Evolutionary conservation across 1,284 basidiomycete species (phyloP).

Genomic region (Abortiporus biennis): DNA sequence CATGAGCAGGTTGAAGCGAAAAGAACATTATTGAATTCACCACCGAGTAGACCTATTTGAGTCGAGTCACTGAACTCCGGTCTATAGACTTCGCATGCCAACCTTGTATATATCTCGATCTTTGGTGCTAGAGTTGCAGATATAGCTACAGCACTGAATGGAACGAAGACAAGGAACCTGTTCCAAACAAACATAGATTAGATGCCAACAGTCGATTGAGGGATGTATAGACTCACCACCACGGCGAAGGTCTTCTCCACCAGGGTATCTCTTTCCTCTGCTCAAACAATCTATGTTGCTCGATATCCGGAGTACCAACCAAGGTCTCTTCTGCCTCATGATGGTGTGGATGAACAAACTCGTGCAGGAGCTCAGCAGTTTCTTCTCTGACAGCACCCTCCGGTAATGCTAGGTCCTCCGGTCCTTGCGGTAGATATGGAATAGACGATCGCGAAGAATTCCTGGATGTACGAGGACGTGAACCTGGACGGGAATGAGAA

Average conservation of each 20-base stretch:
- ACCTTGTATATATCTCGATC: slow-evolving; percentile 39
- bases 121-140: slow-evolving; percentile 56
- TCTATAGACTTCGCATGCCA: slow-evolving; percentile 22
- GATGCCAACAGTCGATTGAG: not conserved
- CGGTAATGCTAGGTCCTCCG: slow-evolving; percentile 35
- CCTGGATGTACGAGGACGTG: slow-evolving; percentile 19
- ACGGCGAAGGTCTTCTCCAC: slow-evolving; percentile 65
- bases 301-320: slow-evolving; percentile 16
- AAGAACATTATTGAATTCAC: not conserved
- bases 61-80: slow-evolving; percentile 14
- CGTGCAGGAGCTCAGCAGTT: slow-evolving; percentile 38
- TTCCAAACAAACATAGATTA: not conserved
- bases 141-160: slow-evolving; percentile 47
- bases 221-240: slow-evolving; percentile 45
- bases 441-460: slow-evolving; percentile 17
- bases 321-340: slow-evolving; percentile 31
- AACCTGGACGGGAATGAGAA: slow-evolving; percentile 12
- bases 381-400: slow-evolving; percentile 42
- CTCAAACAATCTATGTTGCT: slow-evolving; percentile 20
- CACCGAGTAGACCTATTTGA: not conserved
- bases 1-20: not conserved
- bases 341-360: slow-evolving; percentile 37
- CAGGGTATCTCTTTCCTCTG: slow-evolving; percentile 43
- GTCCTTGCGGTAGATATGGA: slow-evolving; percentile 23
- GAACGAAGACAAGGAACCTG: slow-evolving; percentile 54